Conservation (phyloP, 345 rosid species). For the Citrus cavaleriei region DNA sequence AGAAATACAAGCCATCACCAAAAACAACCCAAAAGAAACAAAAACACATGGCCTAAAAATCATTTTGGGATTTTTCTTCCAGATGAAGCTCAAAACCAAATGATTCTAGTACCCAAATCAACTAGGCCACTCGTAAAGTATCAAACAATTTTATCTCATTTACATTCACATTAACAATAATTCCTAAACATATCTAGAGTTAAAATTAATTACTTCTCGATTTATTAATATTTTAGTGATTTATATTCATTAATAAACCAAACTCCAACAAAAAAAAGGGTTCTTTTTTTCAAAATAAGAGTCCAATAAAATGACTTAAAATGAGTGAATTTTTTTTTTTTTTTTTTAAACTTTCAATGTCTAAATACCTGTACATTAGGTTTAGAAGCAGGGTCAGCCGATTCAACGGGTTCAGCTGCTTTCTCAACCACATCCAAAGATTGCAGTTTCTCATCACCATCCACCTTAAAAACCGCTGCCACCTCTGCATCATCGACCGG, state of each 20-base stretch:
- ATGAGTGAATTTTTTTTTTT: background rate
- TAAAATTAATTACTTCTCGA: background rate
- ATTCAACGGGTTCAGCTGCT: conserved; percentile 12
- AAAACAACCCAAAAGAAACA: background rate
- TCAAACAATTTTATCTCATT: background rate
- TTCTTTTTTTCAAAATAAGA: background rate
- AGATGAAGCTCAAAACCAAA: background rate
- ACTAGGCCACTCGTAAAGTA: background rate
- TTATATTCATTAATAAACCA: background rate
- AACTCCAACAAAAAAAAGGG: background rate
- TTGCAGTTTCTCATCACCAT: conserved; percentile 18
- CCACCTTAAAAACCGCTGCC: conserved; percentile 8
- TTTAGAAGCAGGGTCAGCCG: conserved; percentile 2
- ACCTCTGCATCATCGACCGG: conserved; percentile 3
- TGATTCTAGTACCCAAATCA: background rate
- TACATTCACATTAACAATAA: background rate
- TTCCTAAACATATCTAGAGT: background rate
- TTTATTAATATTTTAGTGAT: background rate
- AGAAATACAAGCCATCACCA: conserved; percentile 1
- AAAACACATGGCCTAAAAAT: background rate
- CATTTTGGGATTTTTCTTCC: background rate
- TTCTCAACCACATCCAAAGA: conserved; percentile 16
- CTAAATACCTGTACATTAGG: conserved; percentile 30
- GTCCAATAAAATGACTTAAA: background rate
- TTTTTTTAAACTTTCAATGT: background rate